phyloP scores from a whole-genome alignment of 108 stramenopile genomes.

The Nannochloropsis gaditana region DNA sequence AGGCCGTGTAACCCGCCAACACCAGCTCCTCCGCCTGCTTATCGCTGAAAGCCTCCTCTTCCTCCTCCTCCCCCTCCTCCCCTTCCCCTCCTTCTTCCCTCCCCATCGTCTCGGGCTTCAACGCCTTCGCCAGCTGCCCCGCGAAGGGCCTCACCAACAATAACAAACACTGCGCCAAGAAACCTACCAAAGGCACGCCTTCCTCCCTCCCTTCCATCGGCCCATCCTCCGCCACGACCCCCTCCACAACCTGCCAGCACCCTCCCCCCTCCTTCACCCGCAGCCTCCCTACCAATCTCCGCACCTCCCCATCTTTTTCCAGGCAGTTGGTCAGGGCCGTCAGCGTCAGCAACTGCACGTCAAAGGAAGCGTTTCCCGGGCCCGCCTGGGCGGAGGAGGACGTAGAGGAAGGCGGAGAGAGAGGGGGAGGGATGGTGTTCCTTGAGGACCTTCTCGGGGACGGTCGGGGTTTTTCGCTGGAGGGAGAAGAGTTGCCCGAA shows the following conservation, averaged over 20 bases:
- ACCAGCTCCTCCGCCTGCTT: background rate
- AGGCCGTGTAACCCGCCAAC: background rate
- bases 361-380: background rate
- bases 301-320: background rate
- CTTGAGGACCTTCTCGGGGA: background rate
- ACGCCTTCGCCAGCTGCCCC: constrained; percentile 2
- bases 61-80: background rate
- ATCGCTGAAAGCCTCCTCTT: background rate
- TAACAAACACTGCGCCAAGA: background rate
- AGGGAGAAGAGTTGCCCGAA: background rate
- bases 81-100: background rate
- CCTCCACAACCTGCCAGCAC: background rate
- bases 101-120: background rate
- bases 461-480: background rate
- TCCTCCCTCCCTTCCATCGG: background rate
- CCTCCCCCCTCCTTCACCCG: background rate
- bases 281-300: background rate
- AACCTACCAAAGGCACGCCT: background rate
- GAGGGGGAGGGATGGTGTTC: background rate
- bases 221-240: background rate
- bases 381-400: background rate
- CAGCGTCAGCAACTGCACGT: background rate
- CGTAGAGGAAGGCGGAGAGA: background rate
- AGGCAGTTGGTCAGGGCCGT: background rate
- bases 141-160: background rate